phyloP scores from a whole-genome alignment of 2,329 filamentous ascomycete genomes.

The Epichloe glyceriae region DNA sequence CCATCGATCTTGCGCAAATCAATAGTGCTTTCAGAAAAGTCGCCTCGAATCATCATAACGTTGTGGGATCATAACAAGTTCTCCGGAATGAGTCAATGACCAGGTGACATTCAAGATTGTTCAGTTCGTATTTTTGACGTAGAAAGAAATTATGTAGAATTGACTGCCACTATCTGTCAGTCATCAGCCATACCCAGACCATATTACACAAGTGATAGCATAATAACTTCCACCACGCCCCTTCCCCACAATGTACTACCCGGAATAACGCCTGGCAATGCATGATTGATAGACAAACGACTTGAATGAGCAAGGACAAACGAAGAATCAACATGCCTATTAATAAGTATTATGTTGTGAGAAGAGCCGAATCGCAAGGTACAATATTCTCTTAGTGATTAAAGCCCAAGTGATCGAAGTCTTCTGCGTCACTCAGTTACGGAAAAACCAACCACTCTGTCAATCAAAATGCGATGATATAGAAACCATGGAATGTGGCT shows the following conservation, averaged over 20 bases:
- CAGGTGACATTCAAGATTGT: neutral
- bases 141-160: neutral
- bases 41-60: too few relatives aligned
- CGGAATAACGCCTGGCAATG: conserved; percentile 5
- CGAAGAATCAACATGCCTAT: neutral
- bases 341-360: neutral
- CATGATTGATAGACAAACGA: neutral
- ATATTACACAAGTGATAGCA: neutral
- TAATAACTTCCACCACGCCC: neutral
- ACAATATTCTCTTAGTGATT: conserved; percentile 1
- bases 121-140: neutral
- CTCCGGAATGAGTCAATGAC: neutral
- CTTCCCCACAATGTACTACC: neutral
- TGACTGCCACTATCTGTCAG: neutral
- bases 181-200: neutral
- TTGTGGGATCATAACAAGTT: neutral
- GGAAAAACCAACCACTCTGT: neutral
- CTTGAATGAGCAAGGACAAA: neutral
- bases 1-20: neutral
- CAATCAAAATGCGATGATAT: neutral
- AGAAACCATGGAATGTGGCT: neutral
- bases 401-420: neutral
- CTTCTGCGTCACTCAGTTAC: neutral
- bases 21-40: neutral
- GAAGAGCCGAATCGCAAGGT: neutral